These are phyloP conservation scores for Antitrichia curtipendula DNA, from an alignment of 225 moss, liverwort and hornwort species.

Conservation along the genomic window DNA sequence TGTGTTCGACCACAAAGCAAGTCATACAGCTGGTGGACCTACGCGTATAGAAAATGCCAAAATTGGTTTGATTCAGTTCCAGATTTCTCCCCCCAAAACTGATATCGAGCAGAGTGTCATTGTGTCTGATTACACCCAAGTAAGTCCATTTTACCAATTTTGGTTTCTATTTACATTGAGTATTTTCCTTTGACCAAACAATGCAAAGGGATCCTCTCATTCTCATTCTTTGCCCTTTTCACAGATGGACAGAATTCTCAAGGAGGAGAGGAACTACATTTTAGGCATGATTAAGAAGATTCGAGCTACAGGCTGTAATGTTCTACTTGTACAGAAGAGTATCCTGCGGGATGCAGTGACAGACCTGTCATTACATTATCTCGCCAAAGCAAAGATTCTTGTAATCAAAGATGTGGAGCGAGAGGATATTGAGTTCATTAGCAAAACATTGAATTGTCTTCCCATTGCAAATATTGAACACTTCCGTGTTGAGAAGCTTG, in stretches of 20 bases:
- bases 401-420: slow-evolving; percentile 95
- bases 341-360: slow-evolving; percentile 97
- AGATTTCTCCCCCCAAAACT: slow-evolving; percentile 93
- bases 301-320: slow-evolving; percentile 87
- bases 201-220: background rate
- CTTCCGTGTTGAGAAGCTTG: slow-evolving; percentile 86
- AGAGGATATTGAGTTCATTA: slow-evolving; percentile 92
- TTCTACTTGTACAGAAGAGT: slow-evolving; percentile 82
- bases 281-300: slow-evolving; percentile 98
- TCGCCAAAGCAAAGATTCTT: slow-evolving; percentile 92
- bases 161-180: background rate
- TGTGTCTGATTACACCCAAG: slow-evolving; percentile 97
- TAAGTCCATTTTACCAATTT: background rate
- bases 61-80: slow-evolving; percentile 87
- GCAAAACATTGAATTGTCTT: slow-evolving; percentile 86
- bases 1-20: slow-evolving; percentile 96
- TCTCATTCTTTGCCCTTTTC: background rate
- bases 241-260: slow-evolving; percentile 93
- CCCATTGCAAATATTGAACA: slow-evolving; percentile 96
- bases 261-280: slow-evolving; percentile 95
- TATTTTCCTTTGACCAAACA: background rate
- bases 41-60: slow-evolving; percentile 85
- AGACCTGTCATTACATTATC: slow-evolving; percentile 88
- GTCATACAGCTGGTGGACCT: slow-evolving; percentile 89
- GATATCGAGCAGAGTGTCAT: slow-evolving; percentile 93